Evolutionary conservation across 1,284 basidiomycete genomes (phyloP).

Genomic region (Thecaphora frezii): DNA sequence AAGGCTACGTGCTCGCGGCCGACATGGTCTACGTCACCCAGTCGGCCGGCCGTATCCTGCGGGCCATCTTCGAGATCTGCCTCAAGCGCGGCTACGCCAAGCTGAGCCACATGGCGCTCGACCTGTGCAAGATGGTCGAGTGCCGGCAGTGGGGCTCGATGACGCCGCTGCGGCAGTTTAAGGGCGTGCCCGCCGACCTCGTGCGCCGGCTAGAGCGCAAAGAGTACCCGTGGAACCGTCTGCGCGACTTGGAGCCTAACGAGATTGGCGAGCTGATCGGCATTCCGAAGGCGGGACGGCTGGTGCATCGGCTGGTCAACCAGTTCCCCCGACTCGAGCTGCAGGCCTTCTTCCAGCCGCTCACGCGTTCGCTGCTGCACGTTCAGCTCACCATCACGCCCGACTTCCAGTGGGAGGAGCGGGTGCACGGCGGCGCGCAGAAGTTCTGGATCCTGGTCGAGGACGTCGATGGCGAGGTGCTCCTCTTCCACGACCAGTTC

Average conservation of each 20-base stretch:
- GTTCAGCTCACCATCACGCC: constrained; percentile 71
- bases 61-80: constrained; percentile 90
- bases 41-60: constrained; percentile 90
- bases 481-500: constrained; percentile 72
- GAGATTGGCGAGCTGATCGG: constrained; percentile 83
- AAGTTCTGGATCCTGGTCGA: constrained; percentile 97
- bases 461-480: constrained; percentile 74
- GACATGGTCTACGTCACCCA: constrained; percentile 80
- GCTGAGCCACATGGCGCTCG: constrained; percentile 77
- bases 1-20: constrained; percentile 95
- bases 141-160: constrained; percentile 92
- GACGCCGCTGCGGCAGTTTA: constrained; percentile 77
- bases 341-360: constrained; percentile 67
- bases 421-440: constrained; percentile 75
- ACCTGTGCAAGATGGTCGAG: constrained; percentile 75
- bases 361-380: constrained; percentile 80
- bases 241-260: constrained; percentile 71
- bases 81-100: constrained; percentile 88
- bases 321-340: constrained; percentile 82
- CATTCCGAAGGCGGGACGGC: constrained; percentile 86
- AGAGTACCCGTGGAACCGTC: constrained; percentile 75
- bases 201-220: constrained; percentile 82
- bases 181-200: constrained; percentile 67
- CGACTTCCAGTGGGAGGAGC: constrained; percentile 81
- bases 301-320: constrained; percentile 76